phyloP scores from a whole-genome alignment of 2,329 filamentous ascomycete species.

The Colletotrichum melonis region DNA sequence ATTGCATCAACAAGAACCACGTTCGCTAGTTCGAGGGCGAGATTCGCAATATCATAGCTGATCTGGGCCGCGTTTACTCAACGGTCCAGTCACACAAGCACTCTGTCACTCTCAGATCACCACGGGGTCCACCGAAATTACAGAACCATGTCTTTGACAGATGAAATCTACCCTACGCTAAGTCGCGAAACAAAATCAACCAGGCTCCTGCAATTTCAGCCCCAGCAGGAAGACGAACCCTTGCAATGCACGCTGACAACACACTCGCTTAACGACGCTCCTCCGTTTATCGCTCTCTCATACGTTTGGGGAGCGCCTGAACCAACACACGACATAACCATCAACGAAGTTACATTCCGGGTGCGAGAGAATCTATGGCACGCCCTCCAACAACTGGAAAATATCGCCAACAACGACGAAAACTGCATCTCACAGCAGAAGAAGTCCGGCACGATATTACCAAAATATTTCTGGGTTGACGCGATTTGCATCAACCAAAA shows the following conservation, averaged over 20 bases:
- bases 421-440: neutral
- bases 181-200: neutral
- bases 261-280: slow-evolving; percentile 10
- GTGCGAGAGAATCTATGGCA: slow-evolving; percentile 13
- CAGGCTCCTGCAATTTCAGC: slow-evolving; percentile 2
- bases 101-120: neutral
- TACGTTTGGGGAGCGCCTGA: slow-evolving; percentile 40
- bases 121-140: neutral
- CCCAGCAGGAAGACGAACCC: neutral
- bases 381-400: neutral
- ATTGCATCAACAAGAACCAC: neutral
- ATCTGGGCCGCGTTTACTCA: neutral
- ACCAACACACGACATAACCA: neutral
- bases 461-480: slow-evolving; percentile 48
- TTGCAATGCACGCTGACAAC: neutral
- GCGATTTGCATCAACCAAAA: slow-evolving; percentile 54
- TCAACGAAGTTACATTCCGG: neutral
- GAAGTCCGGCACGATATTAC: neutral
- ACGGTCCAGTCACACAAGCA: neutral
- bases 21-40: neutral
- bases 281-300: slow-evolving; percentile 39
- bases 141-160: neutral
- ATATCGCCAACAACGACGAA: neutral
- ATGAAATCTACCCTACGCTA: neutral
- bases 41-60: neutral